These are phyloP conservation scores for Pythium grandisporangium DNA, from an alignment of 352 stramenopile genomes.

Conservation along the genomic window DNA sequence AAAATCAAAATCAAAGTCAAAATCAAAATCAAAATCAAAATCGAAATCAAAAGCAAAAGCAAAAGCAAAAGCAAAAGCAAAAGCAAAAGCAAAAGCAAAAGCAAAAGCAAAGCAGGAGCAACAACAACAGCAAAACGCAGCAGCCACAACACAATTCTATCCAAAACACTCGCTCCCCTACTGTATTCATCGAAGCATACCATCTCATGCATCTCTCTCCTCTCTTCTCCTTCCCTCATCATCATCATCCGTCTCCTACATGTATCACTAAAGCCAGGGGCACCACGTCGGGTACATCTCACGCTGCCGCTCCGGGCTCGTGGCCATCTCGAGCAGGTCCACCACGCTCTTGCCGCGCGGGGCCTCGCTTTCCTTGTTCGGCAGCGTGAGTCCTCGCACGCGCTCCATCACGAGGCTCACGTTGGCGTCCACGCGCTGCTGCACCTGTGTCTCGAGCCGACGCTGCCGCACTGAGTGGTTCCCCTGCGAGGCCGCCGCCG, in stretches of 20 bases:
- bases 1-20: no score
- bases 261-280: slow-evolving; percentile 60
- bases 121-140: no score
- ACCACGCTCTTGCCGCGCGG: slow-evolving; percentile 64
- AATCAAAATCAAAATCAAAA: no score
- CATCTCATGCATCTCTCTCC: neutral
- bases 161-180: no score
- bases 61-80: no score
- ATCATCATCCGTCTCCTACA: neutral
- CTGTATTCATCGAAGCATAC: no score
- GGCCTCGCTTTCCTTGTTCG: slow-evolving; percentile 64
- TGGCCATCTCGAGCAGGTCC: slow-evolving; percentile 77
- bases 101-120: no score
- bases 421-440: slow-evolving; percentile 81
- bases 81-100: no score
- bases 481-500: slow-evolving; percentile 1
- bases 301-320: slow-evolving; percentile 63
- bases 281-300: slow-evolving; percentile 87
- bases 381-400: slow-evolving; percentile 64
- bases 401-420: slow-evolving; percentile 76
- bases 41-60: no score
- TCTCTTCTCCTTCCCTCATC: neutral
- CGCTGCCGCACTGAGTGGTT: slow-evolving; percentile 25
- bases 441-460: slow-evolving; percentile 66
- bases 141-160: no score